phyloP scores from a whole-genome alignment of 371 early-diverging fungal species.

The Circinella umbellata region DNA sequence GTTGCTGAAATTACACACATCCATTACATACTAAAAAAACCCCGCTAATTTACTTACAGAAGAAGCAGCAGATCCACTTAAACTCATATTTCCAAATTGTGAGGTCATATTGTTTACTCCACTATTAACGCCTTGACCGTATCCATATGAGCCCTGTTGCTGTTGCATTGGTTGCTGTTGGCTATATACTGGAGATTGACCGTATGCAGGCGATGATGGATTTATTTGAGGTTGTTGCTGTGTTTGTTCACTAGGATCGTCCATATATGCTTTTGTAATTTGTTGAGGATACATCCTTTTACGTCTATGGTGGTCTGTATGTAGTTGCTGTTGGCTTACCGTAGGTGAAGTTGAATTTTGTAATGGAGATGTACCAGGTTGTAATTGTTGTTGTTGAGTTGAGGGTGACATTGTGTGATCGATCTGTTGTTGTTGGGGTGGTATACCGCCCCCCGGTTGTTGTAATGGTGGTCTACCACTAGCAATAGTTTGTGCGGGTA shows the following conservation, averaged over 20 bases:
- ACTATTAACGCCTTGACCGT: conserved; percentile 22
- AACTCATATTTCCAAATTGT: conserved; percentile 52
- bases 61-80: conserved; percentile 26
- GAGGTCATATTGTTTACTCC: conserved; percentile 39
- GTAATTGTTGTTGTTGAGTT: background rate
- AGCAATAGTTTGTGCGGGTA: background rate
- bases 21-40: background rate
- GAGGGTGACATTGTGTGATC: conserved; percentile 15
- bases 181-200: conserved; percentile 22
- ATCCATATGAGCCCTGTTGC: conserved; percentile 26
- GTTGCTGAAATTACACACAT: background rate
- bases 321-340: conserved; percentile 17
- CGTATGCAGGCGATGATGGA: conserved; percentile 35
- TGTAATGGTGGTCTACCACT: conserved; percentile 4
- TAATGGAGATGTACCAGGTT: background rate
- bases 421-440: conserved; percentile 18
- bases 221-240: conserved; percentile 30
- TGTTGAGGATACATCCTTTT: conserved; percentile 71
- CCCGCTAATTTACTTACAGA: conserved; percentile 3
- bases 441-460: background rate
- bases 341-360: conserved; percentile 2
- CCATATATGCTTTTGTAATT: conserved; percentile 51
- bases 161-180: conserved; percentile 35
- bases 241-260: conserved; percentile 24
- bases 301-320: conserved; percentile 40